These are phyloP conservation scores for Neofusicoccum kwambonambiense DNA, from an alignment of 2,329 filamentous ascomycete genomes.

Conservation along the genomic window DNA sequence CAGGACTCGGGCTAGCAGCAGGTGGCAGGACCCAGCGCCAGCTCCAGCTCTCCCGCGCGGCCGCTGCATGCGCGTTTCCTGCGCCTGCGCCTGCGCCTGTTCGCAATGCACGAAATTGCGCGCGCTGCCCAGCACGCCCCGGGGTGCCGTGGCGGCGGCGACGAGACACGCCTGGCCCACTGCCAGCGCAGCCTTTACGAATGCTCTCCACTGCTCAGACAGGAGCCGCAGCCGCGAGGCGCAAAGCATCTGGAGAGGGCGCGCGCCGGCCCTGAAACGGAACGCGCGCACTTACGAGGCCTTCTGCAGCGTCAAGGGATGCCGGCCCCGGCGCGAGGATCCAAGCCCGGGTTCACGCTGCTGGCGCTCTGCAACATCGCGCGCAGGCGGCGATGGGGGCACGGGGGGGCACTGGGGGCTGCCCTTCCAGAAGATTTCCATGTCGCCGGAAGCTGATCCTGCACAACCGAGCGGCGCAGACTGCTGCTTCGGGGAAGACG, in stretches of 20 bases:
- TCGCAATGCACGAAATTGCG: conserved; percentile 12
- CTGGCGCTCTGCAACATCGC: conserved; percentile 3
- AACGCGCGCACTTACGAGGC: conserved; percentile 13
- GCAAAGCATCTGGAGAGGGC: conserved; percentile 1
- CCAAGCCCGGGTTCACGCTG: conserved; percentile 2
- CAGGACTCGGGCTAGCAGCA: conserved; percentile 11
- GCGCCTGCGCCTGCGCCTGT: neutral
- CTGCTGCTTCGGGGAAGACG: conserved; percentile 16
- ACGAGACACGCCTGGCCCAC: neutral
- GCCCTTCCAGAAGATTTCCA: conserved; percentile 19
- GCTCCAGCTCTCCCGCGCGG: conserved; percentile 4
- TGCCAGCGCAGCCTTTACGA: conserved; percentile 12
- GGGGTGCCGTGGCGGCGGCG: neutral
- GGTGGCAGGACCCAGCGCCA: neutral
- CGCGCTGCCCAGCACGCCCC: neutral
- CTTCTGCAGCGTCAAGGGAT: conserved; percentile 14
- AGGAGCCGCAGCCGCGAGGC: neutral
- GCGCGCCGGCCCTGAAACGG: conserved; percentile 17
- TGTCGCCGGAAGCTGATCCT: conserved; percentile 13
- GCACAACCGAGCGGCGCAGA: conserved; percentile 3
- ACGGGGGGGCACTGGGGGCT: neutral
- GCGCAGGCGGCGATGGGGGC: neutral
- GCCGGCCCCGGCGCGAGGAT: conserved; percentile 5
- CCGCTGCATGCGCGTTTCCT: conserved; percentile 16
- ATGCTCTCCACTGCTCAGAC: conserved; percentile 3